These are phyloP conservation scores for Phylloporus scabripes DNA, from an alignment of 768 basidiomycete species.

Conservation along the genomic window DNA sequence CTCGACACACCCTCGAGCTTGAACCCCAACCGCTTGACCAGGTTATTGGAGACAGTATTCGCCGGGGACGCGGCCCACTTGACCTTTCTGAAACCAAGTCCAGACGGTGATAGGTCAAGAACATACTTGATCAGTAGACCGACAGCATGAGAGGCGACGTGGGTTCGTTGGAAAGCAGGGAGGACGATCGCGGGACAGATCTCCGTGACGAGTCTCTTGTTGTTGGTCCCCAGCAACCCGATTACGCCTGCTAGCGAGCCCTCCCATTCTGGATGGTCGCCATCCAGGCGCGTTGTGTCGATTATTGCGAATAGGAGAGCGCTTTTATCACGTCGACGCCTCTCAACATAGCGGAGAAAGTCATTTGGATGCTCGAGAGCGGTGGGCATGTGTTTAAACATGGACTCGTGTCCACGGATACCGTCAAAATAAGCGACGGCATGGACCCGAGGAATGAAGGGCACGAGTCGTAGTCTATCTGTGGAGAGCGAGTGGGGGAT, in stretches of 20 bases:
- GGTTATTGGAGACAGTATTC: conserved; percentile 34
- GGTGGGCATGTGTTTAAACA: conserved; percentile 10
- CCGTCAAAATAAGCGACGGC: conserved; percentile 15
- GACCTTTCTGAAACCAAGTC: conserved; percentile 42
- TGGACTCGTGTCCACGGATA: conserved; percentile 18
- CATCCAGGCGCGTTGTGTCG: conserved; percentile 34
- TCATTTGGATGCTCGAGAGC: conserved; percentile 10
- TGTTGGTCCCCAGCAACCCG: conserved; percentile 24
- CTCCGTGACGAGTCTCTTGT: conserved; percentile 22
- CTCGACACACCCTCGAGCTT: conserved; percentile 36
- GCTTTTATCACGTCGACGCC: conserved; percentile 1
- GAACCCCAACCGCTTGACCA: conserved; percentile 45
- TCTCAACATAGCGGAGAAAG: conserved; percentile 13
- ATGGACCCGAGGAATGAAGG: conserved; percentile 22
- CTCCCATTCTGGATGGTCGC: conserved; percentile 23
- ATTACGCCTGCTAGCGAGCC: conserved; percentile 36
- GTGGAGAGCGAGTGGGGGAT: not conserved
- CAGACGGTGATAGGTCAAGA: conserved; percentile 27
- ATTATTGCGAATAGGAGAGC: conserved; percentile 34
- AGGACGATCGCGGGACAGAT: conserved; percentile 32
- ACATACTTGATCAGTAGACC: conserved; percentile 32
- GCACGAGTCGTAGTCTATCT: not conserved
- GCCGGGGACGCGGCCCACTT: conserved; percentile 38
- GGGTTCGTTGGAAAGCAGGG: conserved; percentile 37
- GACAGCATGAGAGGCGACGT: conserved; percentile 37